A percentile compares a stretch with the other conserved stretches of the same genome.
Conservation (phyloP, 768 basidiomycete species). For the Russula foetens region DNA sequence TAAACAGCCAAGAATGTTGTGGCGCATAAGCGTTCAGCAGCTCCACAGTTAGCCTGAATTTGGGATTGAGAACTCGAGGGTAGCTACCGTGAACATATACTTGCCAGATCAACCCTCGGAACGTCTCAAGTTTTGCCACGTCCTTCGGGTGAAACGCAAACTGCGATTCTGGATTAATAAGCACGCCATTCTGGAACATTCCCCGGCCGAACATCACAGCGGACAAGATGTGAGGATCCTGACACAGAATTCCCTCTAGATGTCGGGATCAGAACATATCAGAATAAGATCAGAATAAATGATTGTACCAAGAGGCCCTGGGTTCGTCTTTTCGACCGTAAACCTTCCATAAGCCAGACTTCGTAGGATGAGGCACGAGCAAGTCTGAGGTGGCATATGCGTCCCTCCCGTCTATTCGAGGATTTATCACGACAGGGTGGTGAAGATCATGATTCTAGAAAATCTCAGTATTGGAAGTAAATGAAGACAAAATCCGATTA, state of each 20-base stretch:
- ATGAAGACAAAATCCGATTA: neutral
- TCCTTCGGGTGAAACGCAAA: conserved; percentile 24
- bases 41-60: conserved; percentile 35
- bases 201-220: conserved; percentile 31
- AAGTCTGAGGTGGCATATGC: conserved; percentile 40
- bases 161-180: conserved; percentile 27
- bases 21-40: conserved; percentile 36
- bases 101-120: conserved; percentile 20
- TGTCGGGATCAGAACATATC: neutral
- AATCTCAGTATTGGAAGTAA: neutral
- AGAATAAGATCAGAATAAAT: neutral
- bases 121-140: conserved; percentile 20
- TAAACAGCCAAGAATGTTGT: conserved; percentile 39
- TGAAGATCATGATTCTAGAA: conserved; percentile 20
- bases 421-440: conserved; percentile 27
- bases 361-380: conserved; percentile 37
- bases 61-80: neutral
- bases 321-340: conserved; percentile 27
- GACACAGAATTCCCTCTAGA: conserved; percentile 32
- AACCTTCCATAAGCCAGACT: conserved; percentile 29
- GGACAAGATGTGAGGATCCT: conserved; percentile 25
- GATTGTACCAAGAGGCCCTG: conserved; percentile 25
- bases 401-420: conserved; percentile 28
- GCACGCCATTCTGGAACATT: conserved; percentile 26
- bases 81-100: neutral